Percentiles rank a stretch among this genome's conserved stretches.
These are phyloP conservation scores for Leucocoprinus leucothites DNA, from an alignment of 768 basidiomycete genomes.

Conservation along the genomic window DNA sequence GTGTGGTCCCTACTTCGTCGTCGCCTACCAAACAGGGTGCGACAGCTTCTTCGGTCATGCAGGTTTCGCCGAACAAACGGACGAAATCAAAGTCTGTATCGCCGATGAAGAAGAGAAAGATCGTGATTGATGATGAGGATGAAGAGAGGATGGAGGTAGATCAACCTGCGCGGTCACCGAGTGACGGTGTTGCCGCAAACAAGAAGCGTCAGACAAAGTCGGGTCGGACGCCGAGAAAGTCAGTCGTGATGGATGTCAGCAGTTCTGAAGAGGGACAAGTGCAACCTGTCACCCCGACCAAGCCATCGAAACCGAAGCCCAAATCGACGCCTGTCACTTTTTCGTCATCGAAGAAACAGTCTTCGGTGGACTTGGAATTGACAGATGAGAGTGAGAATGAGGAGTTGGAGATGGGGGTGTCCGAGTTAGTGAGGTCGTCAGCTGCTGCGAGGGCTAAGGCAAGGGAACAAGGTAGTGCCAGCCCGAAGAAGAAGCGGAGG, in stretches of 20 bases:
- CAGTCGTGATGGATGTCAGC: neutral
- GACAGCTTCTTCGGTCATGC: neutral
- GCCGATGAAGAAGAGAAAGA: neutral
- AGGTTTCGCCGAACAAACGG: neutral
- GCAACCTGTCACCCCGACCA: neutral
- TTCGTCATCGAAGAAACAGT: neutral
- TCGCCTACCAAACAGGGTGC: neutral
- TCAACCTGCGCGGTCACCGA: neutral
- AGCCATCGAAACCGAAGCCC: neutral
- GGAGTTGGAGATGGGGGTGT: neutral
- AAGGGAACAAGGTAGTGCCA: no score
- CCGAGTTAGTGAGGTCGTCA: no score
- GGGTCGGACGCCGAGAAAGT: no score
- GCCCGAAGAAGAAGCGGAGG: neutral
- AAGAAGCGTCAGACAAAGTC: no score
- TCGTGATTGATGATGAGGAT: neutral
- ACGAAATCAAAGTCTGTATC: neutral
- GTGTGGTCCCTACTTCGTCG: neutral
- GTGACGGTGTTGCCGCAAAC: no score
- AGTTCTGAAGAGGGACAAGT: neutral
- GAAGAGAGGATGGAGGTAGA: neutral
- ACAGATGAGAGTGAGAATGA: constrained; percentile 9
- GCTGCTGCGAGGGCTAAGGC: no score
- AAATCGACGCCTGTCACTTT: neutral
- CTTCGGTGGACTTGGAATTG: constrained; percentile 10